Conservation (phyloP, 1,139 yeast species). For the Suhomyces bolitotheri region DNA sequence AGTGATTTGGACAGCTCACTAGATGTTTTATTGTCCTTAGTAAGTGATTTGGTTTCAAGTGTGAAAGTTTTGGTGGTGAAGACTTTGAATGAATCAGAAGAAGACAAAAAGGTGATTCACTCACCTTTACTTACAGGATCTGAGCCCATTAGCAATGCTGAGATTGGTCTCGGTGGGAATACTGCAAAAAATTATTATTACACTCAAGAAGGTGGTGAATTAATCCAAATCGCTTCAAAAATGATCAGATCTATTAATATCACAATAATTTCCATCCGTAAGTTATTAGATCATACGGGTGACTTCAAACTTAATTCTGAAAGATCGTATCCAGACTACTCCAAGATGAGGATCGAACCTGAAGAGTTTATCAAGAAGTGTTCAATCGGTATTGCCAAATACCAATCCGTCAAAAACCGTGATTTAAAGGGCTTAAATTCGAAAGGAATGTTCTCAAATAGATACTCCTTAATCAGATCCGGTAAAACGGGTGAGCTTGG, state of each 20-base stretch:
- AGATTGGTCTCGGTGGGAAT: slow-evolving; percentile 1
- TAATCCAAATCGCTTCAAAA: slow-evolving; percentile 60
- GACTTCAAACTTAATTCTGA: slow-evolving; percentile 69
- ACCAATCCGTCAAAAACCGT: slow-evolving; percentile 31
- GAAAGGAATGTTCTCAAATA: slow-evolving; percentile 21
- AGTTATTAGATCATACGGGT: slow-evolving; percentile 55
- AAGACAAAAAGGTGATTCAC: slow-evolving; percentile 18
- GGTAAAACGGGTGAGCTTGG: slow-evolving; percentile 56
- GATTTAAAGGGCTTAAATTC: slow-evolving; percentile 21
- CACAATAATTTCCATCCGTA: slow-evolving; percentile 48
- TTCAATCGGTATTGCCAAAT: slow-evolving; percentile 59
- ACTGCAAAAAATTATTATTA: slow-evolving; percentile 45
- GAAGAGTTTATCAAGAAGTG: slow-evolving; percentile 61
- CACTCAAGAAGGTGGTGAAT: slow-evolving; percentile 65
- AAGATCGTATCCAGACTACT: slow-evolving; percentile 73
- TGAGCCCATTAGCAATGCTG: slow-evolving; percentile 4
- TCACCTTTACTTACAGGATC: slow-evolving; percentile 2
- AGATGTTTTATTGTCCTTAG: slow-evolving; percentile 58
- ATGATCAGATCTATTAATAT: slow-evolving; percentile 60
- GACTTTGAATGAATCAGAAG: slow-evolving; percentile 45
- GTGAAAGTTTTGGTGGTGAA: slow-evolving; percentile 63
- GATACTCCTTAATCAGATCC: slow-evolving; percentile 63
- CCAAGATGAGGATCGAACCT: slow-evolving; percentile 58
- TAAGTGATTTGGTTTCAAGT: slow-evolving; percentile 64
- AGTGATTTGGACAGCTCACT: slow-evolving; percentile 54